Percentiles rank a stretch among this genome's conserved stretches.
phyloP scores from a whole-genome alignment of 176 grass and related monocot genomes.

The Oropetium thomaeum region DNA sequence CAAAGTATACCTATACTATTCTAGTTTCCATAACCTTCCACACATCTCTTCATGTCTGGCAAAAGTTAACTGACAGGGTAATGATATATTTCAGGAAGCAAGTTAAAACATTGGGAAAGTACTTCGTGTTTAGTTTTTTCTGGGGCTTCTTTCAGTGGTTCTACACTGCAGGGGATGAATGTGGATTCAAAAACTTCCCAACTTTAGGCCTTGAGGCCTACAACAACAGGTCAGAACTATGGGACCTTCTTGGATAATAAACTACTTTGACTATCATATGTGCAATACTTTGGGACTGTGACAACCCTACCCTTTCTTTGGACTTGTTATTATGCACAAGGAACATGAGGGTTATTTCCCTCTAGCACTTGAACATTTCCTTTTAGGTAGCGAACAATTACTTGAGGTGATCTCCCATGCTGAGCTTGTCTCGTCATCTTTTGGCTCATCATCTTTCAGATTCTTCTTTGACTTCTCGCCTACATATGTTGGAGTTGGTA shows the following conservation, averaged over 20 bases:
- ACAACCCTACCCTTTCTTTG: not conserved
- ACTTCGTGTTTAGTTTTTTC: constrained; percentile 65
- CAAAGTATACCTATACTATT: constrained; percentile 51
- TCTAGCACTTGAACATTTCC: constrained; percentile 7
- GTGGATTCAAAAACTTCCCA: constrained; percentile 77
- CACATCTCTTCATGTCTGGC: not conserved
- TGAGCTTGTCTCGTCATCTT: constrained; percentile 16
- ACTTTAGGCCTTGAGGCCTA: constrained; percentile 76
- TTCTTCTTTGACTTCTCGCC: constrained; percentile 71
- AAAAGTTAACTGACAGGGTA: not conserved
- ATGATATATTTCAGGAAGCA: constrained; percentile 61
- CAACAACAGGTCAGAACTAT: constrained; percentile 41
- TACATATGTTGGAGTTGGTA: constrained; percentile 70
- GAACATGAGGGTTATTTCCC: not conserved
- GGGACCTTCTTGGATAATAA: not conserved
- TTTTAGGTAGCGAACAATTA: not conserved
- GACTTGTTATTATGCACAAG: constrained; percentile 17
- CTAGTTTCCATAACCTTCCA: not conserved
- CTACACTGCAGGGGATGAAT: constrained; percentile 67
- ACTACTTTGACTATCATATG: not conserved
- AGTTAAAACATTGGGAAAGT: constrained; percentile 77
- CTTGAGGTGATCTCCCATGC: constrained; percentile 1
- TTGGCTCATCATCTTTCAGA: constrained; percentile 33
- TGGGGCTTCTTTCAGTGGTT: constrained; percentile 98
- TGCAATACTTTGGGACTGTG: constrained; percentile 1